Evolutionary conservation across 2,329 filamentous ascomycete species (phyloP), one percentile per base, ranked within the genome.

Genomic region (Pseudocercospora pini-densiflorae): DNA sequence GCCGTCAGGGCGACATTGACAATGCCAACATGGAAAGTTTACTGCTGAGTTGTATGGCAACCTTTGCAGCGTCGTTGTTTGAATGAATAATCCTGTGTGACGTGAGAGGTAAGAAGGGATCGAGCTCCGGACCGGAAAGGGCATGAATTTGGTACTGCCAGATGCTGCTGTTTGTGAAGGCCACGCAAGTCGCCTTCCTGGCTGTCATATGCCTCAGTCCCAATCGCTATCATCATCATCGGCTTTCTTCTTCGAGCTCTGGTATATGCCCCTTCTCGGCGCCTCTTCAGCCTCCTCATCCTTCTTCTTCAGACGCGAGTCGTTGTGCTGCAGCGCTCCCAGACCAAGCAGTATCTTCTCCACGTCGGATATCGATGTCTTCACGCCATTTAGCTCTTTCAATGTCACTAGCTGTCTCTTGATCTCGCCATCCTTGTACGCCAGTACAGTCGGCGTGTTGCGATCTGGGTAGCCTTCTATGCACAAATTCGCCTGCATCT

Each of bases 401-500:
- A 99, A 81, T 3, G 94, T 98, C n/a, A 99, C 91, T 60, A 97
- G 81, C 80, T 99, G 95, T 81, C 89, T 92, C 77, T 89, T 89
- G 71, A 99, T 97, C 77, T 99, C 92, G 19, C 93, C 93, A 74
- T 97, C 93, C 77, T 90, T 91, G 81, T 99, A 99, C 0, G 97
- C 87, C 69, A 99, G 77, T 40, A 99, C 93, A 0, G 95, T 99
- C 1, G 95, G 95, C 65, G 93, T 97, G 78, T 99, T 99, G 64
- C 87, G 87, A 75, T 98, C 95, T 1, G 95, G 95, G 79, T 99
- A 99, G 47, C 93, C 93, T 78, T 98, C 95, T 73, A 99, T 97
- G 65, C 95, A 97, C 81, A 97, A 88, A 76, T 93, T 90, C 6
- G 90, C 95, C 72, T 90, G 88, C 72, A 99, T 98, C 81, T 98